phyloP scores from a whole-genome alignment of 371 early-diverging fungal species.

The Mortierella polycephala region DNA sequence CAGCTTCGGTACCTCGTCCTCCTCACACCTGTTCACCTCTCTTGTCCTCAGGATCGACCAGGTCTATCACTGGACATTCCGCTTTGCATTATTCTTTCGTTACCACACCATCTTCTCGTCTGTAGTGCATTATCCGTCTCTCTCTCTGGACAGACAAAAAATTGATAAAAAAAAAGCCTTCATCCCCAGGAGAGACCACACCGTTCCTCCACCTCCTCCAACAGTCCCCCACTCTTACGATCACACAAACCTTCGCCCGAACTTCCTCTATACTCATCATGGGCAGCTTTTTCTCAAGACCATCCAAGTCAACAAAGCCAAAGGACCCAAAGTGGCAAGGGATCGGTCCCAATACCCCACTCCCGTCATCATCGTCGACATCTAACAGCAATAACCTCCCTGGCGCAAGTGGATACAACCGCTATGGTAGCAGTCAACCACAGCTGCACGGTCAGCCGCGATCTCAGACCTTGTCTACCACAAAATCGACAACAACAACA shows the following conservation, averaged over 20 bases:
- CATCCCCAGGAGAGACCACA: not conserved
- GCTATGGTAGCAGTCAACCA: not conserved
- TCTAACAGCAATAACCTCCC: slow-evolving; percentile 11
- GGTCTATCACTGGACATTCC: too few relatives aligned
- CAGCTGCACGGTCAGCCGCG: slow-evolving; percentile 15
- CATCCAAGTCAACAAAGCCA: slow-evolving; percentile 29
- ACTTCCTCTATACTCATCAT: slow-evolving; percentile 9
- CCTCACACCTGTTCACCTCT: not conserved
- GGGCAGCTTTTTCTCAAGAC: slow-evolving; percentile 44
- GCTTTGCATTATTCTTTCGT: too few relatives aligned
- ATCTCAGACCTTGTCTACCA: slow-evolving; percentile 18
- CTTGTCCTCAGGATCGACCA: not conserved
- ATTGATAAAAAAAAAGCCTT: too few relatives aligned
- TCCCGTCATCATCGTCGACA: slow-evolving; percentile 12
- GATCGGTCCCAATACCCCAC: slow-evolving; percentile 51
- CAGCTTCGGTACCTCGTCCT: not conserved
- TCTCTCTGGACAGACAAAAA: too few relatives aligned
- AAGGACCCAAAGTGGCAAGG: slow-evolving; percentile 54
- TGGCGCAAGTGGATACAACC: not conserved
- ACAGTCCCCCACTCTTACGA: too few relatives aligned
- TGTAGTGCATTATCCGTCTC: too few relatives aligned
- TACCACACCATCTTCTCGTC: not conserved
- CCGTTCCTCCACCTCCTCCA: not conserved
- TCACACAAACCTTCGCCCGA: not conserved
- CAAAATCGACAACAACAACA: slow-evolving; percentile 12